Evolutionary conservation across 176 grass and related monocot species (phyloP), one percentile per base, ranked within the genome.

Genomic region (Oryza meridionalis): DNA sequence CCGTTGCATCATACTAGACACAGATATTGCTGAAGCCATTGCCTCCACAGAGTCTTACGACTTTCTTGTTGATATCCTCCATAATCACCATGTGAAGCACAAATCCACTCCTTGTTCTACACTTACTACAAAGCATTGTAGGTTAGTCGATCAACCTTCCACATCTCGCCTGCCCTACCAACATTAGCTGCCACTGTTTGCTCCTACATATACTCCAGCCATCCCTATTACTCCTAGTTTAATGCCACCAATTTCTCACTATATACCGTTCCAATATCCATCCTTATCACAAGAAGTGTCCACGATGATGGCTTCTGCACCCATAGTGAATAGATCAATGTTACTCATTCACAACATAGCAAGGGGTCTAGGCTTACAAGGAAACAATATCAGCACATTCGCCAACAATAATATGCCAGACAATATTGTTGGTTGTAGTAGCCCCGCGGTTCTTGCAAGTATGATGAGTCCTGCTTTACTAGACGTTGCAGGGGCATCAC

Each of bases 41-140:
- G 70, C 59, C 8, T 50, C 12, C 13, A 84, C 71, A 0, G 61
- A 75, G 21, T 66, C 12, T 21, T 84, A 67, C 15, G 61, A 51
- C 43, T 84, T 84, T 44, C 81, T 84, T 44, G 0, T 33, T 27
- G 21, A 73, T 25, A 15, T 73, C 51, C 37, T 84, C 26, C 81
- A 11, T 26, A 9, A 45, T 9, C 43, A 75, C 40, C 14, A 2
- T 49, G n/a, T 5, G 29, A 62, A 62, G 3, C 40, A 31, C 58
- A 62, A 24, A 7, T 10, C 58, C 7, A 4, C 21, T 62, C 58
- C n/a, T 24, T 62, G 21, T 22, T 12, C 19, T 9, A 22, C 0
- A 2, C 6, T 22, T 62, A 24, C 21, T 62, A 62, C 19, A 13
- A 62, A 62, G 58, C 58, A 0, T 62, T 24, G 8, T 62, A 62